Conservation (phyloP, 1,284 basidiomycete genomes). For the Meripilus lineatus region DNA sequence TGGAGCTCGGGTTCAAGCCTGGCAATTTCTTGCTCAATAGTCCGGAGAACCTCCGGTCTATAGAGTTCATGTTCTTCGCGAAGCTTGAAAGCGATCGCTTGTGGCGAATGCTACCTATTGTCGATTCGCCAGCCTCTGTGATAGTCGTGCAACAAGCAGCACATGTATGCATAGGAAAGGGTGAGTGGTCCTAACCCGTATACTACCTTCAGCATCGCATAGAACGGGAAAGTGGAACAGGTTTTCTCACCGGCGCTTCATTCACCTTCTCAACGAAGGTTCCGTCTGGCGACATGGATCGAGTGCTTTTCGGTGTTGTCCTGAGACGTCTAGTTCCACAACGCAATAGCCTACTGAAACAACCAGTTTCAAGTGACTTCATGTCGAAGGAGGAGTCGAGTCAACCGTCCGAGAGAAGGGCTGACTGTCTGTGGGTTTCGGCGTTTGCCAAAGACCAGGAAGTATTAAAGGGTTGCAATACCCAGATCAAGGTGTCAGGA, state of each 20-base stretch:
- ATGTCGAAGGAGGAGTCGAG: too few species aligned
- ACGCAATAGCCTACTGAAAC: too few species aligned
- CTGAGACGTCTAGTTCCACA: too few species aligned
- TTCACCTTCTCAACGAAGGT: conserved; percentile 3
- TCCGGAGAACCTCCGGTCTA: conserved; percentile 17
- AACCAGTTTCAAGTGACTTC: too few species aligned
- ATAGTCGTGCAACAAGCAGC: neutral
- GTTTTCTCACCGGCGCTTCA: conserved; percentile 3
- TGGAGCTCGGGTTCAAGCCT: conserved; percentile 26
- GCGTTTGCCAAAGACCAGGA: too few species aligned
- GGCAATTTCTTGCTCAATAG: conserved; percentile 27
- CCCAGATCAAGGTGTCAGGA: too few species aligned
- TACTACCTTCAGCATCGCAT: neutral
- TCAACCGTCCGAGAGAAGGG: too few species aligned
- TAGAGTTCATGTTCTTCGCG: neutral
- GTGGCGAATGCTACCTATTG: neutral
- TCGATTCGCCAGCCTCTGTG: neutral
- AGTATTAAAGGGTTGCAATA: too few species aligned
- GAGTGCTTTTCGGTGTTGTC: too few species aligned
- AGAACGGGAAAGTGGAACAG: neutral
- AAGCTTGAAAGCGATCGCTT: neutral
- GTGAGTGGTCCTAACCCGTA: neutral
- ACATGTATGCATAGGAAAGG: neutral
- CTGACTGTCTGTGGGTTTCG: too few species aligned
- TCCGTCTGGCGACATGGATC: neutral